Percentiles rank a stretch among this genome's conserved stretches.
phyloP scores from a whole-genome alignment of 352 stramenopile species.

The Blastocystis sp. region DNA sequence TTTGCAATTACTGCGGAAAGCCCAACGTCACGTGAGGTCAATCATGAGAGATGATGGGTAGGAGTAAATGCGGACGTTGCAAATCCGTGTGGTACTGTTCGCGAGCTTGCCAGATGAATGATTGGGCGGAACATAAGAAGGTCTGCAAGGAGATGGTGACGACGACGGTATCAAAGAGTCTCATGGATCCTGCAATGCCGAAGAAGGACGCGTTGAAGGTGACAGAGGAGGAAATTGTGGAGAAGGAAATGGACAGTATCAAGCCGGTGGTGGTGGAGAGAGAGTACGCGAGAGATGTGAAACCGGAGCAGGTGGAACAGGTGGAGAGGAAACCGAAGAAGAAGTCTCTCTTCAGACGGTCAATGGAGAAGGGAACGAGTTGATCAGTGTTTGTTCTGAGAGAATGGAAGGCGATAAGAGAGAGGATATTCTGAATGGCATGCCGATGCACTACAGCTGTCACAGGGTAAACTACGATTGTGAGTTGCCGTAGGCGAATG shows the following conservation, averaged over 20 bases:
- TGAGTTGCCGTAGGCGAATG: conserved; percentile 12
- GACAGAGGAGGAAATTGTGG: conserved; percentile 32
- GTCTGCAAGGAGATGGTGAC: conserved; percentile 26
- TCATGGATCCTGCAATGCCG: neutral
- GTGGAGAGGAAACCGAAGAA: conserved; percentile 23
- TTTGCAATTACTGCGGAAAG: conserved; percentile 25
- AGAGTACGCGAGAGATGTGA: conserved; percentile 27
- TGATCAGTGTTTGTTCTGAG: conserved; percentile 25
- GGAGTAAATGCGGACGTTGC: conserved; percentile 46
- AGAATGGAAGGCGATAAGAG: neutral
- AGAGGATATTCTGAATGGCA: conserved; percentile 1
- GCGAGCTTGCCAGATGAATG: conserved; percentile 41
- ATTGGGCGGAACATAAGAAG: conserved; percentile 52
- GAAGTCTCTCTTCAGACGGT: conserved; percentile 40
- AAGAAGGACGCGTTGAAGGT: conserved; percentile 29
- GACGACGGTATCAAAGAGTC: conserved; percentile 26
- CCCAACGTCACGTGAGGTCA: neutral
- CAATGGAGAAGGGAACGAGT: conserved; percentile 10
- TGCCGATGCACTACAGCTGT: conserved; percentile 35
- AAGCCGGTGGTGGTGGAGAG: conserved; percentile 45
- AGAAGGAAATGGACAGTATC: conserved; percentile 29
- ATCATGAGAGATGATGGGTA: neutral
- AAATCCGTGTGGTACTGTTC: conserved; percentile 47
- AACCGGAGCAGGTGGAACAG: neutral
- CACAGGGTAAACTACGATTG: conserved; percentile 10